Evolutionary conservation across 2,329 filamentous ascomycete genomes (phyloP), one percentile per base, ranked within the genome.

Genomic region (Xenosphaeropsis pyriputrescens): DNA sequence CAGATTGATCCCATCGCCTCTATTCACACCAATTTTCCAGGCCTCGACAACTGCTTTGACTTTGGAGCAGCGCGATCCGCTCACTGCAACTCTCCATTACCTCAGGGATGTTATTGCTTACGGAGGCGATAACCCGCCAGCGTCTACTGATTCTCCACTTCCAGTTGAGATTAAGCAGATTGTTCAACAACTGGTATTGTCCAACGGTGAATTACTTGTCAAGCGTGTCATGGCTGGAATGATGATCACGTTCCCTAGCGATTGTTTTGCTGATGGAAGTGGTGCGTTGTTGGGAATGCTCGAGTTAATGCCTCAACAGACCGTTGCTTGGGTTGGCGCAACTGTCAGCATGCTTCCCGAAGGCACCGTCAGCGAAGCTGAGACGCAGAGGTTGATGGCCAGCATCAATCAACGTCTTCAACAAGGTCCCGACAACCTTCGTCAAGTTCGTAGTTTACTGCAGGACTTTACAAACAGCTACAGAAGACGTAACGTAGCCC

Each of bases 401-500:
- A 86, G 82, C 55, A 88, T 96, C 48, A 76, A 75, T 50, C 82
- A 91, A 56, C 79, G 76, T 51, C 72, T 94, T 35, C 72, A 72
- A 18, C 74, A 81, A 43, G 75, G 76, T 30, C 59, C 56, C 1
- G 63, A 70, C 16, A 67, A 66, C 17, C 57, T 85, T 32, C 70
- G 85, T 41, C 86, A 86, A 61, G 85, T 95, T 38, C 73, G 89
- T 29, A 78, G 74, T 18, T 67, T 94, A 26, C 68, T 98, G 40
- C 91, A 96, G 61, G 93, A 98, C 59, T 98, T 98, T 56, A 96
- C 91, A 17, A 93, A 89, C 56, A 84, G 79, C 19, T 98, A 98
- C 58, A 76, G 93, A 36, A 72, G 93, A 53, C 73, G 93, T 44
- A 95, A 98, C 53, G 84, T 98, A 34, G 89, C 91, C n/a, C 91